Percentiles rank a stretch among this genome's conserved stretches.
Evolutionary conservation across 352 stramenopile species (phyloP).

Genomic region (Globisporangium nodosum): DNA sequence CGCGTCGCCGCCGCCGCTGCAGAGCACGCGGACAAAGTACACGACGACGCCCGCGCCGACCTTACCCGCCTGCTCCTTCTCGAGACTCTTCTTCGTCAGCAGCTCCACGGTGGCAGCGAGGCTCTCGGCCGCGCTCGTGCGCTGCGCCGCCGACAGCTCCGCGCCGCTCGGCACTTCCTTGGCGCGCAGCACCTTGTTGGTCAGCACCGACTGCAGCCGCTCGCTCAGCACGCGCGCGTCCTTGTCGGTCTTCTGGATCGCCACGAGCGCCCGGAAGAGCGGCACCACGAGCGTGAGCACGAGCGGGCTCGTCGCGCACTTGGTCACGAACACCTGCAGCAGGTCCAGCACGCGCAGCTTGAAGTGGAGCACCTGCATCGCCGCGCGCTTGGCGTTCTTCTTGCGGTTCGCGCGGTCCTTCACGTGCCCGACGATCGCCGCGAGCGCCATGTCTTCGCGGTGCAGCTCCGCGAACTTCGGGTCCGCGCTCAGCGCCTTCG

Average conservation of each 20-base stretch:
- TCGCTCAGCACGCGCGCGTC: conserved; percentile 75
- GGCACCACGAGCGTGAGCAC: conserved; percentile 51
- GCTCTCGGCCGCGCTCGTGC: conserved; percentile 17
- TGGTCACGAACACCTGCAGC: conserved; percentile 60
- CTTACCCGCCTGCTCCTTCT: conserved; percentile 62
- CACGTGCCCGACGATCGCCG: conserved; percentile 75
- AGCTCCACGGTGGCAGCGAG: conserved; percentile 34
- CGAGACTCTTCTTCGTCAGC: conserved; percentile 40
- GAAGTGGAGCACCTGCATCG: conserved; percentile 76
- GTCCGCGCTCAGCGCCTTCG: conserved; percentile 61
- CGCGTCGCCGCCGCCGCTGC: conserved; percentile 9
- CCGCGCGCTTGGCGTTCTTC: conserved; percentile 63
- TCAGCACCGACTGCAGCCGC: conserved; percentile 56
- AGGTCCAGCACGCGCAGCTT: conserved; percentile 80
- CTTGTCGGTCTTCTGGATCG: conserved; percentile 44
- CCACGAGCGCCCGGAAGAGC: conserved; percentile 53
- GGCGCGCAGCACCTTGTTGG: conserved; percentile 56
- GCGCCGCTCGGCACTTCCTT: conserved; percentile 41
- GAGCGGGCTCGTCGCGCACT: conserved; percentile 20
- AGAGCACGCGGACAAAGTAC: conserved; percentile 55
- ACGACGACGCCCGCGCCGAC: conserved; percentile 51
- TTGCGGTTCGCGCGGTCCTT: conserved; percentile 68
- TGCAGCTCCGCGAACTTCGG: conserved; percentile 62
- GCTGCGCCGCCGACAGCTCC: conserved; percentile 1
- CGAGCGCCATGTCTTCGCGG: conserved; percentile 71